Evolutionary conservation across 306 rosid species (phyloP).

Genomic region (Phaseolus lunatus): DNA sequence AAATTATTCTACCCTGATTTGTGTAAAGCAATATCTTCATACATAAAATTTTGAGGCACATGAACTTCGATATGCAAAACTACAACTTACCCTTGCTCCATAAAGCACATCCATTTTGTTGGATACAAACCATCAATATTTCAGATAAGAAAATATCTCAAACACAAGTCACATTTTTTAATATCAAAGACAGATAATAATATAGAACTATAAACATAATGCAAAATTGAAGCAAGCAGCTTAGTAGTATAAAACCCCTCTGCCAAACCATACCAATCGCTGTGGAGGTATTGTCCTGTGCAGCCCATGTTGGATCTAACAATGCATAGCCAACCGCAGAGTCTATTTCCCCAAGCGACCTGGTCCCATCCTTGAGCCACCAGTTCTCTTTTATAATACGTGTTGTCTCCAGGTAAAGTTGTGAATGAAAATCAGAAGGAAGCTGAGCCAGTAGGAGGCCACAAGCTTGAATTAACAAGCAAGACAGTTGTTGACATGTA

Average conservation of each 20-base stretch:
- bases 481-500: constrained; percentile 92
- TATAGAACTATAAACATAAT: constrained; percentile 23
- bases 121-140: constrained; percentile 10
- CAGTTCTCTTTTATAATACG: constrained; percentile 94
- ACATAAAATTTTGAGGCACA: constrained; percentile 14
- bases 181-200: constrained; percentile 11
- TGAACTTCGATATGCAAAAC: constrained; percentile 11
- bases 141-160: constrained; percentile 24
- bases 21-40: constrained; percentile 15
- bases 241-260: constrained; percentile 13
- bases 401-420: constrained; percentile 88
- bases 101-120: constrained; percentile 23
- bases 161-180: constrained; percentile 16
- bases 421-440: constrained; percentile 89
- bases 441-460: constrained; percentile 97
- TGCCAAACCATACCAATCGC: constrained; percentile 75
- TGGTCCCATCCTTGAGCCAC: constrained; percentile 91
- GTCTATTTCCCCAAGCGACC: constrained; percentile 81
- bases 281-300: constrained; percentile 98
- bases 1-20: constrained; percentile 6
- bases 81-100: not conserved
- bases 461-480: constrained; percentile 96
- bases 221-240: constrained; percentile 14
- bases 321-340: constrained; percentile 98
- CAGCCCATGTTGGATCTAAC: constrained; percentile 99